Evolutionary conservation across 1,284 basidiomycete species (phyloP).

Genomic region (Cutaneotrichosporon mucoides): DNA sequence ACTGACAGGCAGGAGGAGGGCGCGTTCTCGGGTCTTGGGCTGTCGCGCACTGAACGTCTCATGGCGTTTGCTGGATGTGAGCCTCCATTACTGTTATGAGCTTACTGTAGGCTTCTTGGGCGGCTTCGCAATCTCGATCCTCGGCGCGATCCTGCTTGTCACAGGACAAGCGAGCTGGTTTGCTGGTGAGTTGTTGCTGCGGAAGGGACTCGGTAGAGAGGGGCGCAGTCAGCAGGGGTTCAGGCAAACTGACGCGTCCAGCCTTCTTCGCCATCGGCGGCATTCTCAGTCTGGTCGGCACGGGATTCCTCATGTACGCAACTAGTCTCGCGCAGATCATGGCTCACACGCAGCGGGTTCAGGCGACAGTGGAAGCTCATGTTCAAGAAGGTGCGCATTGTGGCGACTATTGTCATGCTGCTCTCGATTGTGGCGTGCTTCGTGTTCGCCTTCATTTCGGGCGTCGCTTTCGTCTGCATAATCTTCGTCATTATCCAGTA

Average conservation of each 20-base stretch:
- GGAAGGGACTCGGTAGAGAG: too few relatives aligned
- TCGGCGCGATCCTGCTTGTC: conserved; percentile 76
- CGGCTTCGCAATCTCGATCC: conserved; percentile 66
- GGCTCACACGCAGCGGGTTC: conserved; percentile 56
- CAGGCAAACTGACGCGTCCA: conserved; percentile 33
- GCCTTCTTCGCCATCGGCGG: conserved; percentile 81
- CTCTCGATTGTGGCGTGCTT: conserved; percentile 72
- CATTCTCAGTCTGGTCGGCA: conserved; percentile 75
- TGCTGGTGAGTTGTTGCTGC: conserved; percentile 58
- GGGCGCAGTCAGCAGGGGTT: too few relatives aligned
- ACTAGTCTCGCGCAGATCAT: neutral
- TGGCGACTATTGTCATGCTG: conserved; percentile 75
- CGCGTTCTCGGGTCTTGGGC: conserved; percentile 70
- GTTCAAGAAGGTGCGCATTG: conserved; percentile 87
- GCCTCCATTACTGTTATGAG: conserved; percentile 28
- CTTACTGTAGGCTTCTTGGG: conserved; percentile 53
- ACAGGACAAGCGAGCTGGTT: conserved; percentile 68
- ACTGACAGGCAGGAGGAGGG: conserved; percentile 55
- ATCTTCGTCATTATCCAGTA: conserved; percentile 80
- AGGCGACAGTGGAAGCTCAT: conserved; percentile 74
- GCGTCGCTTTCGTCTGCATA: conserved; percentile 35
- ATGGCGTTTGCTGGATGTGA: conserved; percentile 79
- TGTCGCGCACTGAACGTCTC: conserved; percentile 71
- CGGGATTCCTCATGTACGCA: conserved; percentile 79
- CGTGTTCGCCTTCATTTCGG: conserved; percentile 63